Base-by-base conservation (phyloP, 2,329 filamentous ascomycete species). In the Ophiosphaerella herpotricha region DNA sequence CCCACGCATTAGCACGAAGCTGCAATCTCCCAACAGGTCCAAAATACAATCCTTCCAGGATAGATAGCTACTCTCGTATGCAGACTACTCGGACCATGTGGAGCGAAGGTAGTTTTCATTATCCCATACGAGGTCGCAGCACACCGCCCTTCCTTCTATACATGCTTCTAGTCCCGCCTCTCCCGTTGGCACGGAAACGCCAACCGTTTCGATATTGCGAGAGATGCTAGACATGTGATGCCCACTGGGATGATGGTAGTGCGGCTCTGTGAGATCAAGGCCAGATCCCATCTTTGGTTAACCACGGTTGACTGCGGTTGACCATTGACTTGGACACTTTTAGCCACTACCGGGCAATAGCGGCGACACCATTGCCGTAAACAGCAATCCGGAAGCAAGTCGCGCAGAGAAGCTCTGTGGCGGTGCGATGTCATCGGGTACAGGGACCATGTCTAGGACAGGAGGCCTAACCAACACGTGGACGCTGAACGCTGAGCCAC, bases 401-500 rank as follows among this genome's bases (percentile, higher is more conserved):
- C 45, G 38, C 41, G 41, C 50, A 52, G 41, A 38, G 33, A 47
- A 47, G 50, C 45, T 42, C 50, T 44, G 40, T 48, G 42, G 39
- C 47, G 47, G 32, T 39, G 23, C 26, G 26, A 29, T 29, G 26
- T 29, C 26, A 29, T 29, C 26, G 3, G 26, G 26, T 29, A 29
- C 26, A 29, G 26, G 26, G 26, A 29, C 9, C 26, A 6, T 4
- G 26, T 21, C 18, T 3, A 21, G 18, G 3, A 21, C 16, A 29
- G 7, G 6, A 8, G 26, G 6, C 6, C 26, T 29, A 8, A 29
- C 35, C 14, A 37, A 21, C 35, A 48, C 46, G 38, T 47, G 39
- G 24, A 32, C 32, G 12, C 32, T 12, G 39, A 32, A 47, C 38
- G 23, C 31, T 11, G 26, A 29, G 26, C 7, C 6, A 29, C 26